These are phyloP conservation scores for Phytophthora hybrid DNA, from an alignment of 352 stramenopile genomes.

Conservation along the genomic window DNA sequence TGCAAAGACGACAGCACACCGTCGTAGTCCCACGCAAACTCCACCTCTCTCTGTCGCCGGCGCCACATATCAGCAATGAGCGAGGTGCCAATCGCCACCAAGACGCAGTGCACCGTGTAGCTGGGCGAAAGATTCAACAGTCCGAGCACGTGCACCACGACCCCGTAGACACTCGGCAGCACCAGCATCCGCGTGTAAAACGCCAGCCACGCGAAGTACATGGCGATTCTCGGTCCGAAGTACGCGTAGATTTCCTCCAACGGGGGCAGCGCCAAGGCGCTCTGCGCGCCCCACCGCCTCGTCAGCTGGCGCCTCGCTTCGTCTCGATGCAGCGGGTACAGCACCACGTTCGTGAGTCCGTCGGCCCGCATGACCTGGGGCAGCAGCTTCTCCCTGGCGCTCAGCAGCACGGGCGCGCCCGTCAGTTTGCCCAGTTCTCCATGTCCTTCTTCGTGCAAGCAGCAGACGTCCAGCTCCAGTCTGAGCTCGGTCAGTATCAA, in stretches of 20 bases:
- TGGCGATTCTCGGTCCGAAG: slow-evolving; percentile 70
- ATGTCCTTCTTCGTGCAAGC: slow-evolving; percentile 18
- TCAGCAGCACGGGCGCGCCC: slow-evolving; percentile 34
- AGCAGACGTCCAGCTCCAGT: slow-evolving; percentile 50
- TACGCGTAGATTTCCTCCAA: slow-evolving; percentile 66
- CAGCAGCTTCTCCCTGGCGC: slow-evolving; percentile 52
- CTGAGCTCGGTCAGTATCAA: slow-evolving; percentile 57
- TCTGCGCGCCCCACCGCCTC: slow-evolving; percentile 49
- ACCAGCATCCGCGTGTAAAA: slow-evolving; percentile 88
- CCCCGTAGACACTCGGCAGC: slow-evolving; percentile 56
- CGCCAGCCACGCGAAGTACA: slow-evolving; percentile 86
- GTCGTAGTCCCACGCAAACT: slow-evolving; percentile 71
- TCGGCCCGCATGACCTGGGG: slow-evolving; percentile 40
- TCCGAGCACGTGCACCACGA: slow-evolving; percentile 57
- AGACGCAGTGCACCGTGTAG: slow-evolving; percentile 57
- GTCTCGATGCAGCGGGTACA: slow-evolving; percentile 74
- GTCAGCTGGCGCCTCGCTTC: slow-evolving; percentile 56
- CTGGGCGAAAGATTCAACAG: slow-evolving; percentile 49
- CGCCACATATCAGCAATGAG: slow-evolving; percentile 71
- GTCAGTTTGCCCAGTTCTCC: background rate
- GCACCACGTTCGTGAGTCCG: slow-evolving; percentile 37
- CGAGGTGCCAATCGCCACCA: slow-evolving; percentile 65
- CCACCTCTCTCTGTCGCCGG: slow-evolving; percentile 56
- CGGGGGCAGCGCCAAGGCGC: slow-evolving; percentile 42
- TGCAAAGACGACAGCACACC: slow-evolving; percentile 43